Evolutionary conservation across 371 early-diverging fungal species (phyloP), one percentile per base, ranked within the genome.

Genomic region (Lichtheimia ornata): DNA sequence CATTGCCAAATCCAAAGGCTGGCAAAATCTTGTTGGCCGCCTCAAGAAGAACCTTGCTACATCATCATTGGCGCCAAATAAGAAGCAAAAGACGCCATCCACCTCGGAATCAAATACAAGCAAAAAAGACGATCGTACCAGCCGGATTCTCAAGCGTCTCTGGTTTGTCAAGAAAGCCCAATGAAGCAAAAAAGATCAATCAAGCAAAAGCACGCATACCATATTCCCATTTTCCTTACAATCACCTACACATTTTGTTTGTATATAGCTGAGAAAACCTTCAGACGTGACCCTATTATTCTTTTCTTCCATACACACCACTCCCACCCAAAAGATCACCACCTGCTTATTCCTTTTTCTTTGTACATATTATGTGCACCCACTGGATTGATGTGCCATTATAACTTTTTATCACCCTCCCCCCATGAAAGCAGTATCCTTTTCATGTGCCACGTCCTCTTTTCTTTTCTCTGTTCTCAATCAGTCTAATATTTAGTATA

Each of bases 41-140:
- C 47, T 47, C 47, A 47, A 47, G 47, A 47, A 47, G 47, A 47
- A 47, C 14, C 47, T 47, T 22, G 22, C 47, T 47, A 18, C 47
- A 17, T 22, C 47, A 22, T 9, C 47, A 22, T 22, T 18, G 22
- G 47, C 47, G 17, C n/a, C 47, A 0, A 47, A 11, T n/a, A 47
- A 47, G 47, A 47, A 47, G 45, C n/a, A 45, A 47, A 47, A 18
- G 47, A 17, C 22, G 12, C 47, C 47, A 47, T 47, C 47, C 11
- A 22, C 22, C 47, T 14, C 11, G 18, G 47, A 47, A 7, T 47
- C 47, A 5, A 47, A 18, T 17, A 22, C n/a, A 47, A 22, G 35
- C 35, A 35, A 35, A 35, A 35, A 35, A 35, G 35, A 35, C 11
- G 35, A 35, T 35, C 35, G 35, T 1, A 35, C 35, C 35, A 35